Conservation (phyloP, 2,329 filamentous ascomycete species). For the Ophiostoma pallidulum region DNA sequence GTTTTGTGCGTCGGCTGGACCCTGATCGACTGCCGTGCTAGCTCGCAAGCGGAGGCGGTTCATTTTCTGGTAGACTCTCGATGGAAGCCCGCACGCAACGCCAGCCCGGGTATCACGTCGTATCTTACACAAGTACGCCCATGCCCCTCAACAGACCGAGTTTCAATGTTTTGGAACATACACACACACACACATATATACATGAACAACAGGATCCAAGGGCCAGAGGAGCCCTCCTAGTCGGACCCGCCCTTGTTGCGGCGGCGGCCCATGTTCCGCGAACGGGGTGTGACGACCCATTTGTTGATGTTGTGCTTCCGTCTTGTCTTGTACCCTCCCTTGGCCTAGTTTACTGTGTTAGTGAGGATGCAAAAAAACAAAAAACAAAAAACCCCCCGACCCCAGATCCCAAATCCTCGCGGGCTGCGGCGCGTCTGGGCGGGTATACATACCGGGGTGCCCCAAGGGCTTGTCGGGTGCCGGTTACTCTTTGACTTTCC, state of each 20-base stretch:
- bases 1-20: no score
- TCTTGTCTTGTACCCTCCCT: slow-evolving; percentile 86
- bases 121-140: no score
- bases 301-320: slow-evolving; percentile 84
- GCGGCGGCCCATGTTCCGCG: slow-evolving; percentile 86
- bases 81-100: no score
- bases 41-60: no score
- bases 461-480: slow-evolving; percentile 92
- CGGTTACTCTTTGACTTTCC: slow-evolving; percentile 99
- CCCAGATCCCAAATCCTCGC: no score
- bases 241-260: slow-evolving; percentile 34
- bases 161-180: no score
- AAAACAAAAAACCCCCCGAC: background rate
- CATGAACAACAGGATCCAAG: no score
- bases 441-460: slow-evolving; percentile 65
- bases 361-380: slow-evolving; percentile 8
- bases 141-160: no score
- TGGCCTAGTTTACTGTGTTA: slow-evolving; percentile 45
- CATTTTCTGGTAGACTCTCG: no score
- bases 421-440: no score
- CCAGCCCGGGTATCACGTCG: background rate
- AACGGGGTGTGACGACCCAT: slow-evolving; percentile 74
- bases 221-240: background rate
- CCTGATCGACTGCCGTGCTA: no score
- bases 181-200: background rate